phyloP scores from a whole-genome alignment of 176 grass and related monocot species.

The Phragmites australis region DNA sequence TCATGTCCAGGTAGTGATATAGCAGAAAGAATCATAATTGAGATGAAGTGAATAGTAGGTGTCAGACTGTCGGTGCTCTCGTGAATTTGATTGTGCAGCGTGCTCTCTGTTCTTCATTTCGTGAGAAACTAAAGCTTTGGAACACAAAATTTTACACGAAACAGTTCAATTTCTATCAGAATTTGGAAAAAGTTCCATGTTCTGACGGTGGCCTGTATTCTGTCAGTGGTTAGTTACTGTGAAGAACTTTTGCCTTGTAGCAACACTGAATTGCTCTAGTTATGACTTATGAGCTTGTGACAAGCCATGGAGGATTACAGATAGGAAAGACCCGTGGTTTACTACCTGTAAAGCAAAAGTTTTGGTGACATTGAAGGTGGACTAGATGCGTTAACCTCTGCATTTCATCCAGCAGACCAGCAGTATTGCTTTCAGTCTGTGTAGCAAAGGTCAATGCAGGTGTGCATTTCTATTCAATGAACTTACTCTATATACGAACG shows the following conservation, averaged over 20 bases:
- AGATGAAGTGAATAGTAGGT: background rate
- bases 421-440: background rate
- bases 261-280: background rate
- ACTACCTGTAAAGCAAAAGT: no score
- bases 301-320: no score
- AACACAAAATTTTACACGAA: no score
- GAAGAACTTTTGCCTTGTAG: no score
- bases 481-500: background rate
- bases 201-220: no score
- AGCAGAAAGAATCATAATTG: background rate
- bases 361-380: no score
- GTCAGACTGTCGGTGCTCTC: background rate
- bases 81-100: background rate
- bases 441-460: background rate
- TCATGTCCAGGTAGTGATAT: background rate
- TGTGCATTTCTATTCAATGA: background rate
- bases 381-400: no score
- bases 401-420: background rate
- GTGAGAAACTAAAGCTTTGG: background rate
- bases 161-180: no score
- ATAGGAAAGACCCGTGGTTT: no score
- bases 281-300: background rate
- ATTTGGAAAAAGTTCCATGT: no score
- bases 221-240: no score
- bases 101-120: background rate